Evolutionary conservation across 352 stramenopile genomes (phyloP), one percentile per base, ranked within the genome.

Genomic region (Phytophthora ohioensis): DNA sequence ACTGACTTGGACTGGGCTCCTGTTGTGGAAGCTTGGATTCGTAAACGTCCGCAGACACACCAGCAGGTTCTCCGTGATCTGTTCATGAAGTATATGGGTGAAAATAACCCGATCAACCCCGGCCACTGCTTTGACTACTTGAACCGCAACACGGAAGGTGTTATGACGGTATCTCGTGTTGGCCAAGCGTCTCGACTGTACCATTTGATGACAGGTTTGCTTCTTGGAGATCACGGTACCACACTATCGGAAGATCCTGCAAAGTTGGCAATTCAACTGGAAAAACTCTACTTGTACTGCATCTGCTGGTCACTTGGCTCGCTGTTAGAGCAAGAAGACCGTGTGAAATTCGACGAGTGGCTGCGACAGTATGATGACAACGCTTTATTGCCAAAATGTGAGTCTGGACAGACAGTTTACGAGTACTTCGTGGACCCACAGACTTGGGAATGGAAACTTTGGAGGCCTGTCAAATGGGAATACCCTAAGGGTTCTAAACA

Each of bases 1-100:
- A 99, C 95, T 0, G 96, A 99, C 74, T 82, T 99, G 17, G 98
- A 99, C 55, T 99, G 97, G 97, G 91, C 90, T 5, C 97, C 97
- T 21, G 94, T 99, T 5, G 92, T 98, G 13, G 92, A 99, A 69
- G 94, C 95, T 3, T 99, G 97, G 97, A 92, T 99, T 47, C 91
- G 88, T 5, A 99, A 98, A 71, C 91, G 94, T 34, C 88, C 95
- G 0, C 67, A 75, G 13, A 81, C 79, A 6, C 89, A 98, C 21
- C 95, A 99, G 61, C 59, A 85, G 5, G 90, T 99, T 57, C 74
- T 99, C 34, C 79, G 87, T 7, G 87, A 93, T 38, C 75, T 99
- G 5, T 98, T 99, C 72, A 86, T 91, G 66, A 99, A 99, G 76
- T 99, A 98, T 82, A 95, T 99, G 80, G 97, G 97, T 12, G 91